Evolutionary conservation across 1,139 yeast species (phyloP).

Genomic region (Taphrina deformans): DNA sequence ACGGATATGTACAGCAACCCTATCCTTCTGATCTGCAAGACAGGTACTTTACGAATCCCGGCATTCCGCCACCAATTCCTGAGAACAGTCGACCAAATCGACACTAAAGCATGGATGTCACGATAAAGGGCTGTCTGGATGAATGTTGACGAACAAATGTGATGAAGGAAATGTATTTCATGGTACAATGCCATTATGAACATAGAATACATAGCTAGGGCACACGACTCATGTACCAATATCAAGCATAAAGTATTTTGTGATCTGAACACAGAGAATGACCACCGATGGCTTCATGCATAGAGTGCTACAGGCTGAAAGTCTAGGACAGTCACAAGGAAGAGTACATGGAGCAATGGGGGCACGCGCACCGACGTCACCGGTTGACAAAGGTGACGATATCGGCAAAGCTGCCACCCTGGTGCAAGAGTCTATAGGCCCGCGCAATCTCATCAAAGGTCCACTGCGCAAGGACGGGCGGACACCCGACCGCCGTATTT

Average conservation of each 20-base stretch:
- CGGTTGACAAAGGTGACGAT: constrained; percentile 19
- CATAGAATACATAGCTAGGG: too few species aligned
- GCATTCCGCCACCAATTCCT: neutral
- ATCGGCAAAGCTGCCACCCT: constrained; percentile 30
- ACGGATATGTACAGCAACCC: neutral
- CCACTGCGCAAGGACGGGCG: constrained; percentile 19
- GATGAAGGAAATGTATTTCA: neutral
- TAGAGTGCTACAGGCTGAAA: too few species aligned
- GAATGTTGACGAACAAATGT: neutral
- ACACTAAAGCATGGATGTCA: too few species aligned
- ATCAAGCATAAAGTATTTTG: too few species aligned
- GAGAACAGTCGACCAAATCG: neutral
- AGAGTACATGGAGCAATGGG: too few species aligned
- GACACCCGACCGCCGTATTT: constrained; percentile 26
- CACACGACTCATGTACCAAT: too few species aligned
- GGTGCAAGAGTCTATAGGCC: neutral
- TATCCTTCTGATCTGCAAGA: neutral
- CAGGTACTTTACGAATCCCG: neutral
- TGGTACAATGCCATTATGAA: too few species aligned
- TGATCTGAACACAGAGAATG: too few species aligned
- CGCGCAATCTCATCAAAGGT: constrained; percentile 13
- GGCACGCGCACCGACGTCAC: too few species aligned
- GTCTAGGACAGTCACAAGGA: too few species aligned
- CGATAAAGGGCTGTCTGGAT: too few species aligned
- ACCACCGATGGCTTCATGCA: too few species aligned